phyloP scores from a whole-genome alignment of 164 flowering plant species.

The Stephania cephalantha region DNA sequence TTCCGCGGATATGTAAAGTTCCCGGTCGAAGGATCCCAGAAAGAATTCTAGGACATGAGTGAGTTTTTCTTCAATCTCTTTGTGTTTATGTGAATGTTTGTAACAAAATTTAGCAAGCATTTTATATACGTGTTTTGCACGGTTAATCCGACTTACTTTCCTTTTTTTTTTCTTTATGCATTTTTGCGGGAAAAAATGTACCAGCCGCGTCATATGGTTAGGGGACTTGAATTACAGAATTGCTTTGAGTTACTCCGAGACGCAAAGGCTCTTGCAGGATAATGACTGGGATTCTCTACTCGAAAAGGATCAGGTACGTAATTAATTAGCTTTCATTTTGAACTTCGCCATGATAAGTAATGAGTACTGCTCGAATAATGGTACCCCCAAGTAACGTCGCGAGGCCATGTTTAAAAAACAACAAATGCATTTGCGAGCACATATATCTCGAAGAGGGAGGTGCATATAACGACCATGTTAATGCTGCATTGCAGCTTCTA shows the following conservation, averaged over 20 bases:
- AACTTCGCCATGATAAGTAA: not conserved
- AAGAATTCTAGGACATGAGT: constrained; percentile 75
- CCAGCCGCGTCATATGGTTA: constrained; percentile 74
- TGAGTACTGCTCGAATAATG: no score
- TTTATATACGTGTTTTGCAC: no score
- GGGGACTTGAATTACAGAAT: constrained; percentile 89
- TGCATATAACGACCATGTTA: no score
- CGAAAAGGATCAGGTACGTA: constrained; percentile 84
- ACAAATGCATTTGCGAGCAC: no score
- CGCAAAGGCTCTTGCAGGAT: constrained; percentile 46
- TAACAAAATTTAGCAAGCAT: no score
- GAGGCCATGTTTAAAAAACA: no score
- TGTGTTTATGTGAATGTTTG: no score
- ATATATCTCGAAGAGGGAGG: no score
- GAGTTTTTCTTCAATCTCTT: constrained; percentile 22
- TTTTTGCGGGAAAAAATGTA: constrained; percentile 7
- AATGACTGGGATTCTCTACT: constrained; percentile 72
- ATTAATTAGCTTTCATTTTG: not conserved
- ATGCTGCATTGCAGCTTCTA: no score
- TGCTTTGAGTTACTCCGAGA: constrained; percentile 58
- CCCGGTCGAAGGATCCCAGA: constrained; percentile 47
- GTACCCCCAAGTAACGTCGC: no score
- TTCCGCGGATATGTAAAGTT: constrained; percentile 48
- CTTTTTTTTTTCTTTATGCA: not conserved
- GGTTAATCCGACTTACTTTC: not conserved